phyloP scores from a whole-genome alignment of 176 grass and related monocot species.

The Bromus sterilis region DNA sequence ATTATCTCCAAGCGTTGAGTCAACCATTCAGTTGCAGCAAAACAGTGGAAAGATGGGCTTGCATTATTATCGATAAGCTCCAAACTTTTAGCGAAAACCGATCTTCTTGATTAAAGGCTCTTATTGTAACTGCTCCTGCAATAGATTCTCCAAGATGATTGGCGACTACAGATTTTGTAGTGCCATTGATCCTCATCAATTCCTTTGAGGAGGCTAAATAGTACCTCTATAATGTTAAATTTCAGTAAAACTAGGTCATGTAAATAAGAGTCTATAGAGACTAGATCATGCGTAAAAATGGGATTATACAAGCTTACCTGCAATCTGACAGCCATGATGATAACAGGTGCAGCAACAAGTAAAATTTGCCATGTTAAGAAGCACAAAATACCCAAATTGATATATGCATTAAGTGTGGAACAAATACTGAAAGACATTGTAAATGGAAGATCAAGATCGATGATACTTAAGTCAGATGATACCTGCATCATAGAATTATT shows the following conservation, averaged over 20 bases:
- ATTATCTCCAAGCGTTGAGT: slow-evolving; percentile 56
- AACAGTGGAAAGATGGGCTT: slow-evolving; percentile 47
- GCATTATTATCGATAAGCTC: slow-evolving; percentile 53
- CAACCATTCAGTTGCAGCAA: slow-evolving; percentile 66
- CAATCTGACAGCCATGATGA: slow-evolving; percentile 13
- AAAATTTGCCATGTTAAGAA: not conserved
- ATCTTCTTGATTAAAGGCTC: slow-evolving; percentile 55
- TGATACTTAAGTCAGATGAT: slow-evolving; percentile 36
- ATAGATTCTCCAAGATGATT: slow-evolving; percentile 63
- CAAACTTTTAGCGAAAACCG: slow-evolving; percentile 51
- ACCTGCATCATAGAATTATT: slow-evolving; percentile 24
- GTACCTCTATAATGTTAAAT: not conserved
- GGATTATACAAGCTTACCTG: slow-evolving; percentile 5
- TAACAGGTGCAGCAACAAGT: slow-evolving; percentile 24
- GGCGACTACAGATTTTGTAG: slow-evolving; percentile 56
- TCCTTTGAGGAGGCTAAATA: slow-evolving; percentile 47
- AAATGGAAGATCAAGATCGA: slow-evolving; percentile 40
- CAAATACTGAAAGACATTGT: slow-evolving; percentile 26
- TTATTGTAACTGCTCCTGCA: slow-evolving; percentile 49
- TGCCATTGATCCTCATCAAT: slow-evolving; percentile 69
- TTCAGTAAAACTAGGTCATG: not conserved
- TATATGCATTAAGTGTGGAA: slow-evolving; percentile 30
- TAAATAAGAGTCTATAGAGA: not conserved
- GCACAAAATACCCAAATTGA: not conserved
- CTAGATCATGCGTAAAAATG: not conserved